Evolutionary conservation across 345 rosid species (phyloP), one percentile per base, ranked within the genome.

Genomic region (Brassica rapa): DNA sequence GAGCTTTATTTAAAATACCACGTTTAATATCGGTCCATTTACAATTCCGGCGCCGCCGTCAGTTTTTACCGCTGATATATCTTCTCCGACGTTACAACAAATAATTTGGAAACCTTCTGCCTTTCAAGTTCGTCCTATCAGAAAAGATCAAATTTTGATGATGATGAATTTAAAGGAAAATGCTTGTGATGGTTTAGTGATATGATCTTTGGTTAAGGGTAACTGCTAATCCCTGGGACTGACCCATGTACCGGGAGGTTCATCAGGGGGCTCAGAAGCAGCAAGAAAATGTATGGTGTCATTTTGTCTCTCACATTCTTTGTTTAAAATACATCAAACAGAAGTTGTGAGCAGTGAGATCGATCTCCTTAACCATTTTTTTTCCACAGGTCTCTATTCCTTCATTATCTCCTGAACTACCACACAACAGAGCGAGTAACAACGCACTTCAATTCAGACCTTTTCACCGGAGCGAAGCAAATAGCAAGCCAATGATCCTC

Each of bases 241-340:
- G 74, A 84, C 85, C 37, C 89, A 96, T 25, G 98, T 94, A 33
- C 93, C 98, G 0, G 96, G 94, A 74, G 98, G 97, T 73, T 94
- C 98, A 39, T 94, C 98, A 3, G 94, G 96, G 60, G 97, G 98
- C 15, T 94, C 98, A 6, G 98, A 96, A 41, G 97, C 98, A 49
- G 93, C 97, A 23, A 83, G 94, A 83, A 97, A 94, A 73, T 92
- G 98, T 67, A 85, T 87, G 49, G 97, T 92, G 29, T 86, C 98
- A 4, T 90, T 94, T 71, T 97, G 97, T 4, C 73, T 59, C 49
- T 60, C 23, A 23, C 12, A 16, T 78, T 33, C 59, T 30, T 61
- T 24, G 19, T 39, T 53, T 72, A 32, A 32, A 14, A 6, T 19
- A 16, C 15, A 60, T 60, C 6, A 2, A 46, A n/a, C 10, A n/a